A percentile compares a stretch with the other conserved stretches of the same genome.
phyloP scores from a whole-genome alignment of 208 protist genomes.

The Leishmania tarentolae region DNA sequence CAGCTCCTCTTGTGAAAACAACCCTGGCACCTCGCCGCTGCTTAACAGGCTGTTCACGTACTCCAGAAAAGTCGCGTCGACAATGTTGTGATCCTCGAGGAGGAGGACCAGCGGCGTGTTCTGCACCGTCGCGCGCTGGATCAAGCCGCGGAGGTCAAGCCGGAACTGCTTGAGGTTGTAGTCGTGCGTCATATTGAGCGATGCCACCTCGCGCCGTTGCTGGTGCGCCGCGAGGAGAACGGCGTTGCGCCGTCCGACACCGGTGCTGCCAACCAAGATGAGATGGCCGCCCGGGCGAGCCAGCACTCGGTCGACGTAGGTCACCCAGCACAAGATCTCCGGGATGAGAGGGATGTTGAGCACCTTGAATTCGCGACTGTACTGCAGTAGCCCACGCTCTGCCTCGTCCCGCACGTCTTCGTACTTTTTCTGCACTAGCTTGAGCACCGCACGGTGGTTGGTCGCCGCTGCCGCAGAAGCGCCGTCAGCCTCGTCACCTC shows the following conservation, averaged over 20 bases:
- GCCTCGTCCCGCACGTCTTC: conserved; percentile 76
- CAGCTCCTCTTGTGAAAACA: conserved; percentile 97
- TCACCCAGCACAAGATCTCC: conserved; percentile 90
- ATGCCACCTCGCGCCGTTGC: conserved; percentile 84
- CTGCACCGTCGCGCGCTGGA: conserved; percentile 79
- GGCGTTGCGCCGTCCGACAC: conserved; percentile 88
- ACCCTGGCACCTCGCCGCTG: conserved; percentile 93
- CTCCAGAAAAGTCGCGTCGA: conserved; percentile 96
- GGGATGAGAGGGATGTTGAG: conserved; percentile 93
- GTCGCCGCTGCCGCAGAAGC: not conserved
- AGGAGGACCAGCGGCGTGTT: conserved; percentile 95
- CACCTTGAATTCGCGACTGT: conserved; percentile 94
- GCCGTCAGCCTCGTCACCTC: conserved; percentile 1
- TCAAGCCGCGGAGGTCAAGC: conserved; percentile 76
- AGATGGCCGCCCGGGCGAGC: conserved; percentile 83
- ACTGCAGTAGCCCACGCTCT: conserved; percentile 87
- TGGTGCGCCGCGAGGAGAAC: conserved; percentile 86
- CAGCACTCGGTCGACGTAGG: conserved; percentile 92
- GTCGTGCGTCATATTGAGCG: conserved; percentile 90
- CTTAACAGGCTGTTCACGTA: conserved; percentile 95
- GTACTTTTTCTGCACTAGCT: conserved; percentile 75
- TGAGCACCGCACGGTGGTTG: conserved; percentile 15
- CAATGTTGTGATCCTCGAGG: conserved; percentile 97
- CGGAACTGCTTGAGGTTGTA: conserved; percentile 92
- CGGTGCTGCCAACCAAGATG: conserved; percentile 93